A percentile compares a stretch with the other conserved stretches of the same genome.
Conservation (phyloP, 1,284 basidiomycete genomes). For the Gomphus bonarii region DNA sequence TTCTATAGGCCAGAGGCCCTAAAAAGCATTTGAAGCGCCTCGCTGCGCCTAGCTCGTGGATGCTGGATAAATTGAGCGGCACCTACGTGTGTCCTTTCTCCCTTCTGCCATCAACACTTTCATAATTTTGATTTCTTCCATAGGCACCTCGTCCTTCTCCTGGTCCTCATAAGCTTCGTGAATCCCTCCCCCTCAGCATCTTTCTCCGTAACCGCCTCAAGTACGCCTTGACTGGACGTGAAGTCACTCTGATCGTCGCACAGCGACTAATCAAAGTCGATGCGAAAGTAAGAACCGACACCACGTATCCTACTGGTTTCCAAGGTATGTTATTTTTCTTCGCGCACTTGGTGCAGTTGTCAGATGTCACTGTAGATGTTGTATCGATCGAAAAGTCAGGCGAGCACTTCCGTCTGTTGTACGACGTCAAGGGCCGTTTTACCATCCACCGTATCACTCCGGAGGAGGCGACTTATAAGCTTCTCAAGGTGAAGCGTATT, state of each 20-base stretch:
- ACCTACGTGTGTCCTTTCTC: constrained; percentile 69
- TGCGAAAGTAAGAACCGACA: constrained; percentile 96
- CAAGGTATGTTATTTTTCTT: constrained; percentile 57
- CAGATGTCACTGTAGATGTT: constrained; percentile 54
- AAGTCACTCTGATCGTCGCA: constrained; percentile 92
- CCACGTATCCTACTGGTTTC: constrained; percentile 95
- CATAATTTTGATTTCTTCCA: neutral
- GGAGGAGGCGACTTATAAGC: constrained; percentile 97
- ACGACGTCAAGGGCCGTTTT: constrained; percentile 99
- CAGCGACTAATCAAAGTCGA: constrained; percentile 99
- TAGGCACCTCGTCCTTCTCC: constrained; percentile 94
- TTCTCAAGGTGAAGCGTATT: constrained; percentile 91
- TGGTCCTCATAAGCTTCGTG: constrained; percentile 98
- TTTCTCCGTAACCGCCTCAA: constrained; percentile 99
- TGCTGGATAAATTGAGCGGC: constrained; percentile 98
- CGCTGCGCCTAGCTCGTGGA: constrained; percentile 97
- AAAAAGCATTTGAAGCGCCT: constrained; percentile 99
- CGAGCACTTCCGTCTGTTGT: constrained; percentile 99
- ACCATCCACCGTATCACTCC: constrained; percentile 99
- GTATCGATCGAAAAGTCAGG: constrained; percentile 97
- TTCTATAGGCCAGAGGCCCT: constrained; percentile 83
- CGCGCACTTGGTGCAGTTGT: neutral
- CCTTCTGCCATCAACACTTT: neutral
- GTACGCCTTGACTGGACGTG: constrained; percentile 94
- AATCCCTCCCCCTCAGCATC: constrained; percentile 89